Evolutionary conservation across 306 rosid species (phyloP), one percentile per base, ranked within the genome.

Genomic region (Vicia sativa): DNA sequence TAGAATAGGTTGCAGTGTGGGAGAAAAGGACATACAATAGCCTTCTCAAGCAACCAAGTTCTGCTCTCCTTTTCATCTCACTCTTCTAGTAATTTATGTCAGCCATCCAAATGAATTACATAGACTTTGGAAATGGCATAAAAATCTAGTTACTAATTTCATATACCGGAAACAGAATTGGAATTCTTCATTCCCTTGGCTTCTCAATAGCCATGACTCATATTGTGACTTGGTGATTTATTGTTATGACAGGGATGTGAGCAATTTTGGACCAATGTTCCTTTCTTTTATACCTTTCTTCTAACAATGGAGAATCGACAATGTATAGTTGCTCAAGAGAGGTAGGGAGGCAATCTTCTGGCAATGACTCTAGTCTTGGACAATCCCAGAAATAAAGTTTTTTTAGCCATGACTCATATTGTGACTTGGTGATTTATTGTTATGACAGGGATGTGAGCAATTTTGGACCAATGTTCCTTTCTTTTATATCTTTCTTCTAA

Each of bases 351-450:
- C 3, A 1, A 37, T 67, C 13, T 18, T 49, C 35, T 11, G 72
- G 37, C 0, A 37, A 68, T 11, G 26, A 31, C 44, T 34, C 64
- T 8, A 58, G 64, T 3, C 13, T 15, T 14, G 0, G 64, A 58
- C 64, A 58, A 0, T 58, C 0, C 0, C 0, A 0, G 7, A 58
- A 58, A 11, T 0, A 0, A 8, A 58, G 23, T 3, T 0, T 8
- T 14, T 58, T 1, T 35, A 35, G 2, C 8, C 31, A 10, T 18
- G 13, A 3, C n/a, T 21, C 14, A 52, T 52, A 52, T 48, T 15
- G 10, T 48, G 0, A 48, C 54, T 15, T 48, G 2, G 23, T 0
- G 11, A 48, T 48, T 44, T 3, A 44, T 13, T 13, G 2, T 3
- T 2, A 44, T 44, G 54, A 48, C 23, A 0, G 25, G 54, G 18